These are phyloP conservation scores for Eutrema japonicum DNA, from an alignment of 345 rosid species.

Conservation along the genomic window DNA sequence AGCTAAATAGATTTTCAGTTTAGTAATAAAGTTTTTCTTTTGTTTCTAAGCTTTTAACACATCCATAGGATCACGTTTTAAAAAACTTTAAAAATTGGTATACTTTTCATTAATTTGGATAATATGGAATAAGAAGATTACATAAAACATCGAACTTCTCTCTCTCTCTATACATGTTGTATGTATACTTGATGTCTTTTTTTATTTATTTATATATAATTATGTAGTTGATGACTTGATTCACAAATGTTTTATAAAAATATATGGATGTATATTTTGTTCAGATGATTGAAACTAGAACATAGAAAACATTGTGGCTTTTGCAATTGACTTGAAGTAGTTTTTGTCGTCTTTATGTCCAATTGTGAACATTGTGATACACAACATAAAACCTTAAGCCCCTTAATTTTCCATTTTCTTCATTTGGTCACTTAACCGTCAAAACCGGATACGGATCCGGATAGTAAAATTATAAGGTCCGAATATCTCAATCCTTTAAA, in stretches of 20 bases:
- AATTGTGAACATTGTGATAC: conserved; percentile 1
- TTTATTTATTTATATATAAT: neutral
- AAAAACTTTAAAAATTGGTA: neutral
- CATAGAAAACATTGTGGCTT: conserved; percentile 7
- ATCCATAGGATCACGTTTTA: neutral
- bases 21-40: neutral
- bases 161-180: neutral
- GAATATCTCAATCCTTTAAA: too few species aligned
- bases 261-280: neutral
- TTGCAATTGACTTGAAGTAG: neutral
- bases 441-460: too few species aligned
- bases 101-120: neutral
- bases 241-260: neutral
- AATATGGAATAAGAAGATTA: neutral
- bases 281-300: neutral
- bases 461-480: too few species aligned
- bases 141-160: neutral
- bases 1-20: neutral
- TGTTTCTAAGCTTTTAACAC: neutral
- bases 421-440: neutral
- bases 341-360: neutral
- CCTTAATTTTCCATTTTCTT: neutral
- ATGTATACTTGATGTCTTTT: neutral
- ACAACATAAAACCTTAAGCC: neutral
- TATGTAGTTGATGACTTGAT: conserved; percentile 1